Conservation (phyloP, 192 early-diverging fungal genomes). For the Backusella mclennaniae region DNA sequence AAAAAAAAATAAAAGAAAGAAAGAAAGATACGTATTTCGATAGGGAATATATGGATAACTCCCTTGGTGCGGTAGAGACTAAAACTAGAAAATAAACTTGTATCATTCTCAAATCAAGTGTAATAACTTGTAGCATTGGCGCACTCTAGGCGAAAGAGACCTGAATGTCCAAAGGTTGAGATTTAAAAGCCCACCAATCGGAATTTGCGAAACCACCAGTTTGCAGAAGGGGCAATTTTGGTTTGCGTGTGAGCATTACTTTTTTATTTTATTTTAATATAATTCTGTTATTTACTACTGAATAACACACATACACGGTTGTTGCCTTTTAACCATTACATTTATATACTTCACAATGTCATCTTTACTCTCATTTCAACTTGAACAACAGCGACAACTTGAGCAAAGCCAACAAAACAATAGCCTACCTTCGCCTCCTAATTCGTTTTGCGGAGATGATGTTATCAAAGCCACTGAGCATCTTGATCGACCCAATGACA, state of each 20-base stretch:
- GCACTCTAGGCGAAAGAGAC: not conserved
- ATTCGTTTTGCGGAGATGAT: constrained; percentile 24
- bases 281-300: not conserved
- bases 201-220: constrained; percentile 1
- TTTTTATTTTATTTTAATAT: not conserved
- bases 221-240: not conserved
- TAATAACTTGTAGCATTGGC: no score
- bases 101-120: not conserved
- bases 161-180: not conserved
- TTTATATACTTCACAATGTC: not conserved
- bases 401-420: not conserved
- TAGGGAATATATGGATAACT: not conserved
- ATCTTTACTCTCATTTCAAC: constrained; percentile 23
- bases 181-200: not conserved
- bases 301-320: not conserved
- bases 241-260: not conserved
- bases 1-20: not conserved
- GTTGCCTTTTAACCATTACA: not conserved
- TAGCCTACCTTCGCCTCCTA: constrained; percentile 26
- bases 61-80: not conserved
- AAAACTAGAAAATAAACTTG: not conserved
- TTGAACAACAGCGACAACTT: constrained; percentile 15
- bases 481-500: constrained; percentile 1
- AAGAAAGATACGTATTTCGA: not conserved
- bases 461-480: not conserved